Conservation (phyloP, 176 grass and related monocot species). For the Puccinellia tenuiflora region DNA sequence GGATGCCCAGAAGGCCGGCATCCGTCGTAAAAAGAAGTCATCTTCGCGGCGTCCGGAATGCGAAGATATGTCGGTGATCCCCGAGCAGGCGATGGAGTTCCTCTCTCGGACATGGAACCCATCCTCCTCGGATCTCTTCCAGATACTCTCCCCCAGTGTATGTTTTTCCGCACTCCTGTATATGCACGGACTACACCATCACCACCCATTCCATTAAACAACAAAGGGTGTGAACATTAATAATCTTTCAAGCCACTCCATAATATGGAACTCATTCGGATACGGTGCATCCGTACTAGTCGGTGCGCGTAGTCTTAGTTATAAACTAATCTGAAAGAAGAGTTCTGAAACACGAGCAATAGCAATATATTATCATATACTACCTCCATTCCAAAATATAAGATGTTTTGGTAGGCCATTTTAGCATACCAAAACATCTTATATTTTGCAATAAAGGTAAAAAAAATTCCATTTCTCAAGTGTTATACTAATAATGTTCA, state of each 20-base stretch:
- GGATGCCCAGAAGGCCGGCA: constrained; percentile 23
- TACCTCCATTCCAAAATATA: not conserved
- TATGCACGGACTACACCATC: constrained; percentile 16
- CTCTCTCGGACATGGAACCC: constrained; percentile 95
- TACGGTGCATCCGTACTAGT: not conserved
- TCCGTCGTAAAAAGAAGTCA: constrained; percentile 38
- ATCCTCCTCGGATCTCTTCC: constrained; percentile 85
- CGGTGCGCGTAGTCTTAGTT: not conserved
- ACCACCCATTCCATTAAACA: constrained; percentile 5
- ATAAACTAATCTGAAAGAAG: not conserved
- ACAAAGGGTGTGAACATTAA: not conserved
- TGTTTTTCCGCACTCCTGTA: not conserved
- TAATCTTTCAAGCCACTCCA: not conserved
- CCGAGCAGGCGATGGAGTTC: constrained; percentile 71
- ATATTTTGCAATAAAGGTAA: too few relatives aligned
- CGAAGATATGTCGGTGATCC: constrained; percentile 46
- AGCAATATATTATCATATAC: not conserved
- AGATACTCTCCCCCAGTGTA: constrained; percentile 81
- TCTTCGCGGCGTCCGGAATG: constrained; percentile 24
- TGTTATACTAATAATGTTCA: not conserved
- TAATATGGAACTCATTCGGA: not conserved
- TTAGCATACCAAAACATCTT: too few relatives aligned
- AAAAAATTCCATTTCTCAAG: not conserved
- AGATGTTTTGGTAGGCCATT: too few relatives aligned
- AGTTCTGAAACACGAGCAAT: not conserved